A percentile compares a stretch with the other conserved stretches of the same genome.
These are phyloP conservation scores for Spathaspora sp. DNA, from an alignment of 1,139 yeast species.

Conservation along the genomic window DNA sequence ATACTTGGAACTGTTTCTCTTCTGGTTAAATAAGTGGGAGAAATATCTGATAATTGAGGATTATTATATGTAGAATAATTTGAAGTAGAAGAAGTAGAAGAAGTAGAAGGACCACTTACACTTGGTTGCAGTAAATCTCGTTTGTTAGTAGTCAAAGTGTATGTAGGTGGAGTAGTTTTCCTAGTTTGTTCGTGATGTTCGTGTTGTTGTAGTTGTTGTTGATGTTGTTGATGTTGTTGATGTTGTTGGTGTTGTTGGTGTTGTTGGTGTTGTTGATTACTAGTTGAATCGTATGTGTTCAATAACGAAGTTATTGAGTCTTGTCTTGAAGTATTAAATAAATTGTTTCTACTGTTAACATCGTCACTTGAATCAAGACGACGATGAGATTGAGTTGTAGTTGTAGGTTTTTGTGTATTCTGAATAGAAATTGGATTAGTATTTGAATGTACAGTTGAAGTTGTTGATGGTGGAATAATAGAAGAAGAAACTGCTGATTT, in stretches of 20 bases:
- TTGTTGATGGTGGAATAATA: slow-evolving; percentile 3
- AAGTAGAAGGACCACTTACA: slow-evolving; percentile 2
- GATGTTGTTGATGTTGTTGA: no score
- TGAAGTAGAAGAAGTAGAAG: no score
- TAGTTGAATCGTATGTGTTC: neutral
- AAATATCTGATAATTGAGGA: neutral
- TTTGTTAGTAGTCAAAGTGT: slow-evolving; percentile 1
- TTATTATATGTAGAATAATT: neutral
- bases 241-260: slow-evolving; percentile 3
- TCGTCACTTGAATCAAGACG: slow-evolving; percentile 6
- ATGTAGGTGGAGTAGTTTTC: neutral
- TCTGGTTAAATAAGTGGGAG: slow-evolving; percentile 3
- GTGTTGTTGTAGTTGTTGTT: slow-evolving; percentile 4
- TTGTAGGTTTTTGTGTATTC: neutral
- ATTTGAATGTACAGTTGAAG: neutral
- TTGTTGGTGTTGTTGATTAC: neutral
- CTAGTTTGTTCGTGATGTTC: neutral
- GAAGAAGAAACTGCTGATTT: slow-evolving; percentile 12
- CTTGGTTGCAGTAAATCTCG: slow-evolving; percentile 2
- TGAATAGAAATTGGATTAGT: neutral
- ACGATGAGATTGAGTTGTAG: slow-evolving; percentile 1
- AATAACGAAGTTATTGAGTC: slow-evolving; percentile 22
- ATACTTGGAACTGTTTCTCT: slow-evolving; percentile 7
- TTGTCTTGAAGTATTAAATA: slow-evolving; percentile 19
- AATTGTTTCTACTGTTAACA: slow-evolving; percentile 8